Evolutionary conservation across 108 stramenopile genomes (phyloP), one percentile per base, ranked within the genome.

Genomic region (Cyclostephanos tholiformis): DNA sequence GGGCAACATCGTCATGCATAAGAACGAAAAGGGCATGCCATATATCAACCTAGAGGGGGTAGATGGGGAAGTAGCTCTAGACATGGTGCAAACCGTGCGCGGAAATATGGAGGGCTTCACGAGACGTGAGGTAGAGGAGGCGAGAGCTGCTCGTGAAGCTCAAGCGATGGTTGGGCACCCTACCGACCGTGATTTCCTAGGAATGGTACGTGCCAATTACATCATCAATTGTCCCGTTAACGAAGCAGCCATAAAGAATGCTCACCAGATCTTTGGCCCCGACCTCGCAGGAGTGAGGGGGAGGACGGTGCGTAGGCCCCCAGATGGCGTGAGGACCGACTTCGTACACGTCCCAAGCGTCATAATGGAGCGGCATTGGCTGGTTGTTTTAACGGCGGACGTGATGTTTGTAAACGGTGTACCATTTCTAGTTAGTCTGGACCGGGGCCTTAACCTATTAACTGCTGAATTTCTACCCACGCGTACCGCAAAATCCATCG

Each of bases 391-490:
- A 9, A 51, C 50, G 50, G 50, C 20, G 20, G 50, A 51, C 50
- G n/a, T n/a, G n/a, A n/a, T n/a, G n/a, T n/a, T n/a, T n/a, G n/a
- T n/a, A n/a, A n/a, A n/a, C n/a, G n/a, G 50, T 20, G 14, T 81
- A 2, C 49, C 66, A 22, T 76, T 83, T 23, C 57, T 86, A 0
- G 51, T 70, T 7, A 83, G 79, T 14, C 48, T 83, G 3, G 17
- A 4, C 17, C 4, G 50, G 20, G 50, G 50, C 20, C 17, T 51
- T 51, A 51, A 51, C 50, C 50, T 51, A 51, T 51, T 51, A 51
- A 51, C 50, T 2, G 2, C 3, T 20, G 20, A 51, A 10, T 51
- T 51, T 51, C 19, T 20, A 51, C 17, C 17, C 4, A 9, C 8
- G 2, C 50, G 50, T 4, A 51, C 50, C 3, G 50, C 50, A 10